Conservation (phyloP, 1,284 basidiomycete species). For the Rhodotorula glutinis region DNA sequence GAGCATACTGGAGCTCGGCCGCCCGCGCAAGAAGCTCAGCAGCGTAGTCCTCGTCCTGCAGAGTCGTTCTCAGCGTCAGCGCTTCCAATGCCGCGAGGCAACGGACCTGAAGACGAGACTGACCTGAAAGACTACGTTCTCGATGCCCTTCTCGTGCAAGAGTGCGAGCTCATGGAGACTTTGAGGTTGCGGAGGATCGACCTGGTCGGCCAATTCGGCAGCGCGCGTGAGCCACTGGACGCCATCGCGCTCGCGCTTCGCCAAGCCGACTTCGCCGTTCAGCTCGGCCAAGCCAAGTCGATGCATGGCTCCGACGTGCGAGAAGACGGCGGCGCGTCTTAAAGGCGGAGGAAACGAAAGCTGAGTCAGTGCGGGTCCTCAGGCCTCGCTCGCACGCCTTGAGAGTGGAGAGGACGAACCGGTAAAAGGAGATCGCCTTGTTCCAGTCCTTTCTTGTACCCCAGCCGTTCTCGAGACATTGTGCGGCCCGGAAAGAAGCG, state of each 20-base stretch:
- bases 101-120: background rate
- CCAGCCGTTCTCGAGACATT: constrained; percentile 99
- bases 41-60: constrained; percentile 82
- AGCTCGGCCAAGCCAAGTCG: constrained; percentile 92
- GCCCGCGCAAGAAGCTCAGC: constrained; percentile 92
- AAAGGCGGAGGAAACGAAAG: background rate
- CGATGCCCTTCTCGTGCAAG: constrained; percentile 89
- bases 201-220: constrained; percentile 70
- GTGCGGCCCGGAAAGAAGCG: constrained; percentile 90
- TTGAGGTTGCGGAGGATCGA: constrained; percentile 54
- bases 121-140: constrained; percentile 87
- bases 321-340: constrained; percentile 85
- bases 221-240: constrained; percentile 98
- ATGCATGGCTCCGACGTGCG: constrained; percentile 94
- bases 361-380: background rate
- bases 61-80: background rate
- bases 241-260: constrained; percentile 86
- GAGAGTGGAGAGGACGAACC: constrained; percentile 45
- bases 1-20: constrained; percentile 91
- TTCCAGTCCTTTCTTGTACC: constrained; percentile 86
- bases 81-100: background rate
- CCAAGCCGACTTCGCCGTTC: constrained; percentile 87
- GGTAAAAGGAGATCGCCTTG: constrained; percentile 89
- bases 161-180: constrained; percentile 95
- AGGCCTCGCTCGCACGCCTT: background rate